Evolutionary conservation across 192 early-diverging fungal species (phyloP).

Genomic region (Dissophora ornata): DNA sequence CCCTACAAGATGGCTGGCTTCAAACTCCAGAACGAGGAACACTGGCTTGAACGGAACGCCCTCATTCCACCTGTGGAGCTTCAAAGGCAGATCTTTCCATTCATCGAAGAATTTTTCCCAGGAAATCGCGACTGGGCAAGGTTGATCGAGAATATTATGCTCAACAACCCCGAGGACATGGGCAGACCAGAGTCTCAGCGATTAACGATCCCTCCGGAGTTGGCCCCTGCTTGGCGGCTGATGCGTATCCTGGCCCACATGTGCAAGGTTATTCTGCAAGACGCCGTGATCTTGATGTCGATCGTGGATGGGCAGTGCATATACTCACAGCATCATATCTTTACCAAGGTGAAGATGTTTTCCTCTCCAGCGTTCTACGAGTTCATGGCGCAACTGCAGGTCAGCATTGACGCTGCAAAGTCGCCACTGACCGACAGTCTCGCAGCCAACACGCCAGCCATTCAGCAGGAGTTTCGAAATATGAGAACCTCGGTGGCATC

Average conservation of each 20-base stretch:
- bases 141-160: neutral
- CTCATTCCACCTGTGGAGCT: slow-evolving; percentile 4
- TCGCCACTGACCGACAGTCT: no score
- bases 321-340: slow-evolving; percentile 2
- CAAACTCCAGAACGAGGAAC: neutral
- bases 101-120: slow-evolving; percentile 7
- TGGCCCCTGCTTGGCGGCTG: slow-evolving; percentile 4
- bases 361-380: neutral
- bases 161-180: neutral
- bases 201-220: neutral
- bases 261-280: slow-evolving; percentile 1
- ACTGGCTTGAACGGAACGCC: slow-evolving; percentile 8
- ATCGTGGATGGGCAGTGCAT: slow-evolving; percentile 2
- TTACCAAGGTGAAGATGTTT: neutral
- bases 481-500: no score
- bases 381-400: no score
- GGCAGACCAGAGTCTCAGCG: slow-evolving; percentile 1
- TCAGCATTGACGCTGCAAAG: no score
- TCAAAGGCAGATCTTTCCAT: slow-evolving; percentile 14
- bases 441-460: no score
- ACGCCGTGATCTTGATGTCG: neutral
- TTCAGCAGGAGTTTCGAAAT: no score
- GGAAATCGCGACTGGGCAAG: neutral
- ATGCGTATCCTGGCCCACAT: slow-evolving; percentile 1
- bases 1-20: slow-evolving; percentile 11